Base-by-base conservation (phyloP, 139 green algal genomes). In the Ulvella scutata region DNA sequence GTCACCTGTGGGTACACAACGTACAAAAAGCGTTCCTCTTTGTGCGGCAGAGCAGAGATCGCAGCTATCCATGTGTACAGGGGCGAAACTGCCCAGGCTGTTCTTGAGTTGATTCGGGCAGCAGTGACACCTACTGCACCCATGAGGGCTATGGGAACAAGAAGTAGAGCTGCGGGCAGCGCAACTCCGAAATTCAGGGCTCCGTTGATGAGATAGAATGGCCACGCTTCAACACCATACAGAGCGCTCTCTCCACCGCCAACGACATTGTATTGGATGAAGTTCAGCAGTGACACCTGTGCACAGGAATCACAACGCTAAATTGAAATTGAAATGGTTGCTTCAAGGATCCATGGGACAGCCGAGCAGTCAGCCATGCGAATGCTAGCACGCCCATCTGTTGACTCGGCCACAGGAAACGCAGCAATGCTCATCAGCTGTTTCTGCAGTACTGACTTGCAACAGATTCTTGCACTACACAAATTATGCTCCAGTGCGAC, bases 1-100 rank as follows among this genome's bases (percentile, higher is more conserved):
- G 59, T 72, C 62, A 86, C 75, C 82, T 88, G 43, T 2, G 86
- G 84, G 40, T 94, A 94, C 4, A 88, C 79, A 0, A 89, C 74
- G 60, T 85, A 94, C 31, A 94, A 77, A 72, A 94, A 94, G 38
- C 89, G 81, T 74, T 94, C 89, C 78, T 94, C 89, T 78, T 94
- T 94, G 84, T 94, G 89, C 4, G 89, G 87, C 28, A 94, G 78
- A 28, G 76, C 38, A 2, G 80, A 86, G 78, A 94, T 88, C 61
- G 86, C 82, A 1, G 43, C 73, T 33, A 89, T 38, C 89, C 89
- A 94, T 23, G 93, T 38, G 62, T 80, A 89, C 33, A 86, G 29
- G 2, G 88, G 82, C 17, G 72, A 37, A 21, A 86, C 17, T 2
- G 75, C 82, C 34, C 77, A 43, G 3, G 73, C 26, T 36, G 31